Conservation (phyloP, 768 basidiomycete genomes). For the Heimioporus sp. region DNA sequence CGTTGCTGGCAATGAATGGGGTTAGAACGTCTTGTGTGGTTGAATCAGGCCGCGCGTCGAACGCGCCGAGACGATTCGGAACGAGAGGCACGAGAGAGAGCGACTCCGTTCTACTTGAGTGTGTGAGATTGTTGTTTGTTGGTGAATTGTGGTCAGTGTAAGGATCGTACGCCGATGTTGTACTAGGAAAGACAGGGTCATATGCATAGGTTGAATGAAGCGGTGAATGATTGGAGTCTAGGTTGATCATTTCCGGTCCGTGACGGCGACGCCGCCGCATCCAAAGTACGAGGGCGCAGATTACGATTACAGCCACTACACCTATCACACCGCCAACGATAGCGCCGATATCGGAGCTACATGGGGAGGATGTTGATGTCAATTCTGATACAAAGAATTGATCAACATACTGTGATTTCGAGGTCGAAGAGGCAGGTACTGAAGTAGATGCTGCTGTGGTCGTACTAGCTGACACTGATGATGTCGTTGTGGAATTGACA, state of each 20-base stretch:
- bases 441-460: neutral
- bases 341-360: slow-evolving; percentile 4
- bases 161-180: neutral
- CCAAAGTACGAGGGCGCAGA: slow-evolving; percentile 5
- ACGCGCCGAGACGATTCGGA: slow-evolving; percentile 9
- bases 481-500: slow-evolving; percentile 1
- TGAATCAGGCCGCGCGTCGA: neutral
- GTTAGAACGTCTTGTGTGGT: neutral
- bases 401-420: slow-evolving; percentile 11
- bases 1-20: slow-evolving; percentile 6
- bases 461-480: neutral
- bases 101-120: neutral
- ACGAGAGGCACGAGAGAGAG: neutral
- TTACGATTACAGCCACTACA: slow-evolving; percentile 5
- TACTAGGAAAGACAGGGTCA: too few relatives aligned
- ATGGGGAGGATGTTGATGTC: neutral
- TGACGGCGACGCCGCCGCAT: slow-evolving; percentile 7
- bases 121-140: neutral
- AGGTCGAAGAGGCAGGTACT: neutral
- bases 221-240: neutral
- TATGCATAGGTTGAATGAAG: neutral
- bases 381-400: neutral
- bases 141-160: neutral
- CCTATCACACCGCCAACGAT: slow-evolving; percentile 16
- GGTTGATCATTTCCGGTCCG: slow-evolving; percentile 3